A percentile compares a stretch with the other conserved stretches of the same genome.
Conservation (phyloP, 2,329 filamentous ascomycete species). For the Trichoderma simmonsii region DNA sequence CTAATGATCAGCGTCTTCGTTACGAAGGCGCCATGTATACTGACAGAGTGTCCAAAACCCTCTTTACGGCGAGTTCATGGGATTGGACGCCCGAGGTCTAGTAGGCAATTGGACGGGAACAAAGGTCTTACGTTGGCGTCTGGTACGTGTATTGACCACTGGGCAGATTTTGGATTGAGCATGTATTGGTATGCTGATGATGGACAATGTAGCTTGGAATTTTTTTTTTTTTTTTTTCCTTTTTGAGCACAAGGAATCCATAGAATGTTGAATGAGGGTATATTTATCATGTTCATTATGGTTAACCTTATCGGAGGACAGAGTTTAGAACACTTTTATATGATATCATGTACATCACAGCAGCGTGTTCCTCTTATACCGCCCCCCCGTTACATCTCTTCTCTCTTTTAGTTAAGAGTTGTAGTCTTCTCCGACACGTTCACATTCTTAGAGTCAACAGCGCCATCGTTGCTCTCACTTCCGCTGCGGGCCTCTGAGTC, state of each 20-base stretch:
- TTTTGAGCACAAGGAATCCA: background rate
- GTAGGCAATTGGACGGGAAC: background rate
- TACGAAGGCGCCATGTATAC: constrained; percentile 48
- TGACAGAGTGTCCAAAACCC: constrained; percentile 48
- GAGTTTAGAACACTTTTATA: background rate
- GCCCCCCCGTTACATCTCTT: background rate
- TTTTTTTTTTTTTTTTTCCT: background rate
- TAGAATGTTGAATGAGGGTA: background rate
- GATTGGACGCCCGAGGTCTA: constrained; percentile 55
- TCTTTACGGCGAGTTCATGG: constrained; percentile 58
- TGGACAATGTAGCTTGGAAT: background rate
- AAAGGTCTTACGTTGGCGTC: background rate
- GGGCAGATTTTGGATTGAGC: background rate
- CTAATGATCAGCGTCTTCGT: constrained; percentile 48
- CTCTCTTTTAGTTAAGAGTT: constrained; percentile 13
- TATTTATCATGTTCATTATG: background rate
- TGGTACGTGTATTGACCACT: background rate
- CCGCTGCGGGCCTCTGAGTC: constrained; percentile 23
- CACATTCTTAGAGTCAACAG: constrained; percentile 26
- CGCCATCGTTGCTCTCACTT: constrained; percentile 29
- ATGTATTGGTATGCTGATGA: background rate
- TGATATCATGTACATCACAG: background rate
- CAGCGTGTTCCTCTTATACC: background rate
- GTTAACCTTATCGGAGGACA: background rate
- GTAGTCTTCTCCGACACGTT: constrained; percentile 29